phyloP scores from a whole-genome alignment of 169 alveolate species.

The Plasmodium berghei region DNA sequence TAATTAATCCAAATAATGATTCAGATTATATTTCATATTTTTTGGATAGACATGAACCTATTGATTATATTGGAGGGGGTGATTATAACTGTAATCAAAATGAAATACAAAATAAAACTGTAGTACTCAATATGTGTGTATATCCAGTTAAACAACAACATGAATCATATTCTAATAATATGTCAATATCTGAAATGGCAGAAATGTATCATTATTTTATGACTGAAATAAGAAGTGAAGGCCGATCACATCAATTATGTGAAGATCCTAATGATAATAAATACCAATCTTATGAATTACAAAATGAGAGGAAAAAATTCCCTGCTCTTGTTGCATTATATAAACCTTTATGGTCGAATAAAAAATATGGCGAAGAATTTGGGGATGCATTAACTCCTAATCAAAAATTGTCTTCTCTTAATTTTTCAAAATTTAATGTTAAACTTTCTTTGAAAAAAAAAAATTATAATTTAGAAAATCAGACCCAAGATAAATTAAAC shows the following conservation, averaged over 20 bases:
- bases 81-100: slow-evolving; percentile 25
- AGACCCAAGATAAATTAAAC: slow-evolving; percentile 13
- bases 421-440: slow-evolving; percentile 21
- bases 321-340: slow-evolving; percentile 82
- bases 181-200: slow-evolving; percentile 85
- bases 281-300: slow-evolving; percentile 77
- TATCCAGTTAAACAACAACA: slow-evolving; percentile 56
- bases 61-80: slow-evolving; percentile 76
- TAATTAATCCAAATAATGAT: slow-evolving; percentile 49
- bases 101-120: slow-evolving; percentile 70
- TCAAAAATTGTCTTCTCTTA: slow-evolving; percentile 38
- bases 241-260: slow-evolving; percentile 78
- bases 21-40: slow-evolving; percentile 57
- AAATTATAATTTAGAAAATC: background rate
- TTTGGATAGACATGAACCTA: slow-evolving; percentile 65
- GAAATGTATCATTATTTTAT: slow-evolving; percentile 83
- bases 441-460: slow-evolving; percentile 31
- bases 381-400: slow-evolving; percentile 83
- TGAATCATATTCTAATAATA: slow-evolving; percentile 58
- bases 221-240: slow-evolving; percentile 85
- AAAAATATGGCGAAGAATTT: slow-evolving; percentile 86
- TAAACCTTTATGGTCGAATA: slow-evolving; percentile 85
- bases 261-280: slow-evolving; percentile 79
- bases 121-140: slow-evolving; percentile 66
- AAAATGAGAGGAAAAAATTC: slow-evolving; percentile 79